Percentiles rank a stretch among this genome's conserved stretches.
These are phyloP conservation scores for Tetragonia tetragonoides DNA, from an alignment of 148 eudicot species.

Conservation along the genomic window DNA sequence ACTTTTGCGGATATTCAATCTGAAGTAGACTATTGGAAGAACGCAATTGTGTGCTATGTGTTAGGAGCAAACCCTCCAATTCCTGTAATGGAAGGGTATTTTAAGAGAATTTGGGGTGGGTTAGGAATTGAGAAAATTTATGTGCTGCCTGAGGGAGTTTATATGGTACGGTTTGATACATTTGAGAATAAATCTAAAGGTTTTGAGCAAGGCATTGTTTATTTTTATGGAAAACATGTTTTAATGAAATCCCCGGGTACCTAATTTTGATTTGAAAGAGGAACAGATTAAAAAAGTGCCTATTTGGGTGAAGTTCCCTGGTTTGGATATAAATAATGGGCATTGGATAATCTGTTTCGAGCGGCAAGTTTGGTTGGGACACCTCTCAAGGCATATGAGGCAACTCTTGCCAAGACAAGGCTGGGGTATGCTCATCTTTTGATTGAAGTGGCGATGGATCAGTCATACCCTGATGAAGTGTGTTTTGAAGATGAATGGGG, in stretches of 20 bases:
- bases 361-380: background rate
- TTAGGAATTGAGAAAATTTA: background rate
- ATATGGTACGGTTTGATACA: background rate
- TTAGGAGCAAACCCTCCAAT: background rate
- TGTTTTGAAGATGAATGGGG: background rate
- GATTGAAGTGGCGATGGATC: background rate
- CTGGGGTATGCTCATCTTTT: background rate
- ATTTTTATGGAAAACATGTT: background rate
- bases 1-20: background rate
- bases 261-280: background rate
- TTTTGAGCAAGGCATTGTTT: background rate
- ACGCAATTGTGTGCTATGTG: background rate
- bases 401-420: background rate
- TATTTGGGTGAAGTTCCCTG: background rate
- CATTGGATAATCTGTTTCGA: background rate
- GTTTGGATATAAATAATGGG: background rate
- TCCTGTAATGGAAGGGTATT: background rate
- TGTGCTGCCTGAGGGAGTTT: background rate
- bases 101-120: background rate
- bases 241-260: background rate
- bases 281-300: background rate
- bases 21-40: background rate
- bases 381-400: background rate
- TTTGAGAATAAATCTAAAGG: background rate
- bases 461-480: background rate